Evolutionary conservation across 1,284 basidiomycete species (phyloP), one percentile per base, ranked within the genome.

Genomic region (Volvariella surrecta): DNA sequence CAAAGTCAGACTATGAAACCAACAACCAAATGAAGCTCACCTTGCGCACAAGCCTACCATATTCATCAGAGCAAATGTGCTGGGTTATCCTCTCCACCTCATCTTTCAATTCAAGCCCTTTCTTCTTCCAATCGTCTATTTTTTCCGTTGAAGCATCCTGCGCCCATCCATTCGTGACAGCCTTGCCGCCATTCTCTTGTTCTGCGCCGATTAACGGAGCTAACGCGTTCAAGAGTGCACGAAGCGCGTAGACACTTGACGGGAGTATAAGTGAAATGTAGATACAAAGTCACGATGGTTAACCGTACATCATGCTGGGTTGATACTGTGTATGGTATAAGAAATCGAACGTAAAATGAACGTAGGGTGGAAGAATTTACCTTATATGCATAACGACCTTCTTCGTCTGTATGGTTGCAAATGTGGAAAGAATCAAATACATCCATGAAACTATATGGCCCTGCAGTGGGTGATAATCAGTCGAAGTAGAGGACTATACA

Each of bases 371-470:
- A 21, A 31, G 15, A n/a, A 48, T 66, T 47, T 53, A 83, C 83
- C 63, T 76, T 76, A 68, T 93, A 98, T 2, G 86, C 73, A 58
- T 98, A 99, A 34, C 93, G 72, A 0, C 93, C 93, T 43, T 74
- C 72, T 21, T 80, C 77, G 57, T 99, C 95, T 0, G 82, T 82
- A 58, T 97, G 93, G 56, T 98, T 98, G 70, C 94, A 97, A 46
- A 97, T 88, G 55, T 95, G 91, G 42, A 73, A 68, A 0, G 79
- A 60, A 55, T 96, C 84, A 52, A 82, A 94, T 2, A 89, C 76
- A 54, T 93, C 90, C 93, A 97, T 97, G 64, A 96, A 97, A 0
- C 91, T 91, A 55, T 89, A 98, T 39, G 93, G 92, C 13, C 87
- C 81, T 81, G 49, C 16, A 4, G 8, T 7, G 13, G n/a, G 7